Evolutionary conservation across 495 filamentous ascomycete species (phyloP).

Genomic region (Xylaria flabelliformis): DNA sequence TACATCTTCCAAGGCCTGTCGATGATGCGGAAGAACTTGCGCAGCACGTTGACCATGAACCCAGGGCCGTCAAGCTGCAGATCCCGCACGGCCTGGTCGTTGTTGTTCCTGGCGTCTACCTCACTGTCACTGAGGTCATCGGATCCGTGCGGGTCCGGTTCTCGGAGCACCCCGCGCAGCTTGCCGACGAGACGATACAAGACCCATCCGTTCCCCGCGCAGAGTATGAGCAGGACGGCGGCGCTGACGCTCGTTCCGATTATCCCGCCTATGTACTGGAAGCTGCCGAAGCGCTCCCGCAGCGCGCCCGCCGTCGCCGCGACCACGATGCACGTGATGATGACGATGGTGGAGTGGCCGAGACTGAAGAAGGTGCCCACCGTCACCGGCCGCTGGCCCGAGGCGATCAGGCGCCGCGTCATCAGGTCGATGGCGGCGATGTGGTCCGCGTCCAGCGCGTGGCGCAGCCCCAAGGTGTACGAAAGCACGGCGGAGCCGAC

Average conservation of each 20-base stretch:
- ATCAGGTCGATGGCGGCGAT: constrained; percentile 96
- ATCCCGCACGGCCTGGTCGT: constrained; percentile 60
- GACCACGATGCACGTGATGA: constrained; percentile 89
- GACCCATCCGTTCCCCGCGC: constrained; percentile 85
- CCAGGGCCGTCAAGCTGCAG: constrained; percentile 80
- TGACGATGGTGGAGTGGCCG: constrained; percentile 91
- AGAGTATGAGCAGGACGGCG: constrained; percentile 80
- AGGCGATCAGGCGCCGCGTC: constrained; percentile 88
- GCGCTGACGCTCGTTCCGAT: constrained; percentile 86
- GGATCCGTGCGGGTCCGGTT: constrained; percentile 27
- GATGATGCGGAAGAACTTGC: constrained; percentile 80
- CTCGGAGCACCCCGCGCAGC: constrained; percentile 64
- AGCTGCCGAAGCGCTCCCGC: constrained; percentile 76
- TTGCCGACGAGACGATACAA: constrained; percentile 74
- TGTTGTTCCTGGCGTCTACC: constrained; percentile 36
- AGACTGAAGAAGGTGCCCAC: constrained; percentile 96
- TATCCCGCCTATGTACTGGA: constrained; percentile 83
- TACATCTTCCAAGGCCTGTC: constrained; percentile 99
- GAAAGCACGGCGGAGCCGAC: constrained; percentile 81
- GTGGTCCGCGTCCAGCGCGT: constrained; percentile 96
- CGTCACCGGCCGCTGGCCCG: constrained; percentile 85
- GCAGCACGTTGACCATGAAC: constrained; percentile 72
- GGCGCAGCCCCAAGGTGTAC: constrained; percentile 88
- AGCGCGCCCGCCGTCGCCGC: constrained; percentile 87
- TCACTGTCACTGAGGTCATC: constrained; percentile 25